Percentiles rank a stretch among this genome's conserved stretches.
Conservation (phyloP, 2,329 filamentous ascomycete genomes). For the Delphinella strobiligena region DNA sequence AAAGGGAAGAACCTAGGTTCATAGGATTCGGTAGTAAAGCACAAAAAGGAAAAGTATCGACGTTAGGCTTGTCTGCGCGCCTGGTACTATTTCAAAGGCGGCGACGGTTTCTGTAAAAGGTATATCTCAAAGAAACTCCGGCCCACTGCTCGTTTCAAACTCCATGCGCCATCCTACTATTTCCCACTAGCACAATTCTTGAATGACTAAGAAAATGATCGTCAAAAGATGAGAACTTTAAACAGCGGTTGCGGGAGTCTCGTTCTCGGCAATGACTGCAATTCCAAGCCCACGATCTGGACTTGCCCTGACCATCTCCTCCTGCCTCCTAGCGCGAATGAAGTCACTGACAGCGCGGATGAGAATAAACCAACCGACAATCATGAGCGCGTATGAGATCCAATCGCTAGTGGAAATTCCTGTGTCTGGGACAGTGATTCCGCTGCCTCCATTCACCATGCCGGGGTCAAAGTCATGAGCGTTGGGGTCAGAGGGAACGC, state of each 20-base stretch:
- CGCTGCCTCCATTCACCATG: slow-evolving; percentile 40
- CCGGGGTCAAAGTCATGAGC: slow-evolving; percentile 75
- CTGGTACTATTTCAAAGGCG: too few species aligned
- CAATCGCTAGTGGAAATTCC: slow-evolving; percentile 68
- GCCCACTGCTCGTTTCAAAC: too few species aligned
- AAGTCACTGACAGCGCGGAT: slow-evolving; percentile 92
- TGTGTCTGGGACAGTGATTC: slow-evolving; percentile 20
- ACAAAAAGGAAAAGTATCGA: too few species aligned
- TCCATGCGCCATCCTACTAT: too few species aligned
- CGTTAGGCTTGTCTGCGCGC: too few species aligned
- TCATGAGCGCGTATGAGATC: slow-evolving; percentile 88
- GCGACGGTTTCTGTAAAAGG: too few species aligned
- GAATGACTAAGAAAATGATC: too few species aligned
- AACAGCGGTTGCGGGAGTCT: slow-evolving; percentile 55
- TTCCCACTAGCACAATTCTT: too few species aligned
- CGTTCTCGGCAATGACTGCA: slow-evolving; percentile 76
- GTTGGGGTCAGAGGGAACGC: slow-evolving; percentile 69
- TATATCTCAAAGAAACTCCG: too few species aligned
- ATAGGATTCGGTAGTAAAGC: too few species aligned
- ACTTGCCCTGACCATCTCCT: slow-evolving; percentile 85
- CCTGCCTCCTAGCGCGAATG: slow-evolving; percentile 73
- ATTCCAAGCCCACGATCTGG: slow-evolving; percentile 78
- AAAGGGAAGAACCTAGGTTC: too few species aligned
- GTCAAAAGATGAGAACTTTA: too few species aligned
- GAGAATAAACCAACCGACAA: slow-evolving; percentile 94